Percentiles rank a stretch among this genome's conserved stretches.
Conservation (phyloP, 2,329 filamentous ascomycete genomes). For the Microsporum audouinii region DNA sequence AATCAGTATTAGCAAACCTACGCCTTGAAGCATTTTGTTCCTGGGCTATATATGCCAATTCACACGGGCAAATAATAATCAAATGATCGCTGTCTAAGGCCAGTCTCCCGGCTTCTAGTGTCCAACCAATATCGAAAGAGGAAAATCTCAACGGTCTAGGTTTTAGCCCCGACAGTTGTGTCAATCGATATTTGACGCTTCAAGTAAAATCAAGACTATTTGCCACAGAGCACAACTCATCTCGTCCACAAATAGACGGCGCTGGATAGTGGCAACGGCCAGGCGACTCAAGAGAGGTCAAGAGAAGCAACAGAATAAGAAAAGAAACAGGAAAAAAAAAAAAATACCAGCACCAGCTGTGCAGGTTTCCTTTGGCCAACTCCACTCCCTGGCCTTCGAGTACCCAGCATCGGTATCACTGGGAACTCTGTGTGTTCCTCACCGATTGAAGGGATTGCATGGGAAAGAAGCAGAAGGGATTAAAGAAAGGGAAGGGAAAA, state of each 20-base stretch:
- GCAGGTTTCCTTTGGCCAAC: background rate
- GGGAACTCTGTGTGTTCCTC: background rate
- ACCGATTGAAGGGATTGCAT: background rate
- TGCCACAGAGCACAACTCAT: background rate
- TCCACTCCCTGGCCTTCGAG: background rate
- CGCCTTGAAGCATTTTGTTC: background rate
- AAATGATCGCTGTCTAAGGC: slow-evolving; percentile 2
- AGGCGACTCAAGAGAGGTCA: background rate
- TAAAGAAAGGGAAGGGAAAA: background rate
- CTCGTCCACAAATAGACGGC: background rate
- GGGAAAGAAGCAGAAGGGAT: background rate
- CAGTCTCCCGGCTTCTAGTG: background rate
- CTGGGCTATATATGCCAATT: background rate
- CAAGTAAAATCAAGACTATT: background rate
- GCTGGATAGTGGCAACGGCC: background rate
- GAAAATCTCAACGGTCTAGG: background rate
- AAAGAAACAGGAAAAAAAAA: background rate
- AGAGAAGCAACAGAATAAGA: background rate
- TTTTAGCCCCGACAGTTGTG: background rate
- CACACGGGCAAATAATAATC: background rate
- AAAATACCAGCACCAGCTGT: background rate
- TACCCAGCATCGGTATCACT: background rate
- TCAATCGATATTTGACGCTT: background rate
- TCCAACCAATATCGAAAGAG: background rate
- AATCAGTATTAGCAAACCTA: background rate